phyloP scores from a whole-genome alignment of 2,329 filamentous ascomycete genomes.

The Cladosporium sp. region DNA sequence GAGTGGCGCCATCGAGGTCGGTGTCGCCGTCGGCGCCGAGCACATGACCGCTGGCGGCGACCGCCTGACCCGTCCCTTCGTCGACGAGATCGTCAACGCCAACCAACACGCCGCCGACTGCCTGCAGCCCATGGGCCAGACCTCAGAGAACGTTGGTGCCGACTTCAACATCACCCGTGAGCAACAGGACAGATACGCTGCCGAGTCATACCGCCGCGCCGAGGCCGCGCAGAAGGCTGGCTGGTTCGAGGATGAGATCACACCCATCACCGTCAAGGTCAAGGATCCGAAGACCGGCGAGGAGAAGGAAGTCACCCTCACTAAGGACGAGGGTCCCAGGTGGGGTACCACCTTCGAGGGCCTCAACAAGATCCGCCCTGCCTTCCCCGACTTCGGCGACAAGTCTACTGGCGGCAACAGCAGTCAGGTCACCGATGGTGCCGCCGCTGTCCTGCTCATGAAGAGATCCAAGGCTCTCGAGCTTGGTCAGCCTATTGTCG shows the following conservation, averaged over 20 bases:
- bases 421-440: constrained; percentile 91
- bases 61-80: constrained; percentile 69
- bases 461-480: constrained; percentile 85
- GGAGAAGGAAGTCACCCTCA: constrained; percentile 73
- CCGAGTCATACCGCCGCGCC: constrained; percentile 82
- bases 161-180: constrained; percentile 85
- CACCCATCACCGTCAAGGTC: constrained; percentile 77
- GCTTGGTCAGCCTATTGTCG: constrained; percentile 86
- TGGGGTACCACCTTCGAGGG: constrained; percentile 84
- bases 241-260: constrained; percentile 92
- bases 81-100: constrained; percentile 68
- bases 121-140: constrained; percentile 97
- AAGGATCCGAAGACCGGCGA: constrained; percentile 83
- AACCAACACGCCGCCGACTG: constrained; percentile 81
- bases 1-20: constrained; percentile 78
- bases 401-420: constrained; percentile 90
- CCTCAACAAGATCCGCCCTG: constrained; percentile 80
- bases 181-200: constrained; percentile 79
- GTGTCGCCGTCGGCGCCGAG: constrained; percentile 85
- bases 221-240: constrained; percentile 89
- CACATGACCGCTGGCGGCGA: constrained; percentile 78
- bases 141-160: constrained; percentile 88
- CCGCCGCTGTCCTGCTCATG: constrained; percentile 88
- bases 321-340: constrained; percentile 85
- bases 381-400: constrained; percentile 87